These are phyloP conservation scores for Penicillium bovifimosum DNA, from an alignment of 495 filamentous ascomycete species.

Conservation along the genomic window DNA sequence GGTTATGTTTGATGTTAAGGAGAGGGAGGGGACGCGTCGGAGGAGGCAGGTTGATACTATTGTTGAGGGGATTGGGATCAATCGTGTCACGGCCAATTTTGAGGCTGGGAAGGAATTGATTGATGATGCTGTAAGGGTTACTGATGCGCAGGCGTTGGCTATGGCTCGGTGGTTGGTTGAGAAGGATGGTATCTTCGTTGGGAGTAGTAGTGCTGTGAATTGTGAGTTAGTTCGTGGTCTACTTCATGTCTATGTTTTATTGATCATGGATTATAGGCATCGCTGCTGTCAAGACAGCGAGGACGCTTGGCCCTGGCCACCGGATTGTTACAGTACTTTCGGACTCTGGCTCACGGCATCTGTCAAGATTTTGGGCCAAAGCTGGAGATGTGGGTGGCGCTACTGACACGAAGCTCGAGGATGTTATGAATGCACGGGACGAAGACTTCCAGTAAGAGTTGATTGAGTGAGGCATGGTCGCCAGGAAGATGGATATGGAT, in stretches of 20 bases:
- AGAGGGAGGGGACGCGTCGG: constrained; percentile 83
- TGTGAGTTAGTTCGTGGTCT: constrained; percentile 47
- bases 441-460: constrained; percentile 26
- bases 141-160: constrained; percentile 81
- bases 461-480: neutral
- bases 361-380: constrained; percentile 90
- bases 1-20: constrained; percentile 88
- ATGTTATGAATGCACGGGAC: constrained; percentile 44
- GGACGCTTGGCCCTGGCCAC: constrained; percentile 68
- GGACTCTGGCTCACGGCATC: constrained; percentile 83
- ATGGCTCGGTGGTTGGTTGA: constrained; percentile 97
- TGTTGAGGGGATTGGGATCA: constrained; percentile 94
- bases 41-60: constrained; percentile 91
- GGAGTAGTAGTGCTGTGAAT: constrained; percentile 92
- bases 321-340: constrained; percentile 87
- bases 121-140: constrained; percentile 85
- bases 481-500: neutral
- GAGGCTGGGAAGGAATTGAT: constrained; percentile 77
- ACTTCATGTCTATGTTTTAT: neutral
- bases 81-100: constrained; percentile 85
- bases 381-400: constrained; percentile 64
- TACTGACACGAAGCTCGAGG: constrained; percentile 45
- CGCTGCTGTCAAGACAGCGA: constrained; percentile 75
- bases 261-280: constrained; percentile 47
- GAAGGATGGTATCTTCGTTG: constrained; percentile 91